Base-by-base conservation (phyloP, 257 asterid species). In the Gynochthodes officinalis region DNA sequence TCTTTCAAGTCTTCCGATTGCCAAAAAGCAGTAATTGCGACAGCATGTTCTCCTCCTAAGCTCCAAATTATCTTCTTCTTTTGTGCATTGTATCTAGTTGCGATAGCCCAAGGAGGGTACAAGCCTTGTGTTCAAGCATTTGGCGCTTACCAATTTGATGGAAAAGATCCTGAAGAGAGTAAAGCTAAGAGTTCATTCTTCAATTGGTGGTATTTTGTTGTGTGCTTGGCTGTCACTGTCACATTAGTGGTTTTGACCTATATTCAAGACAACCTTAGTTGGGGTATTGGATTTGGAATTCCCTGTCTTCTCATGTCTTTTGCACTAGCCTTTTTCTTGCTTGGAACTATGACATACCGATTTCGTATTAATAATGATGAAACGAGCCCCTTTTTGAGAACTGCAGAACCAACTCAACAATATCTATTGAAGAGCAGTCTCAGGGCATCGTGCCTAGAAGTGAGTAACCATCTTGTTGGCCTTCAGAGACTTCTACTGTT, bases 81-180 rank as follows among this genome's bases (percentile, higher is more conserved):
- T 71, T 57, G 59, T 63, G 65, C 87, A 27, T 64, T 83, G 39
- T 83, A 83, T 75, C 70, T 83, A 12, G 80, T 80, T 25, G 87
- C 81, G 62, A 0, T 77, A 39, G 82, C 80, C 10, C 87, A 83
- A 76, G 84, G 87, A 42, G 84, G 84, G 50, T 81, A 83, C 80
- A 83, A 75, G 75, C 87, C 87, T 57, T 83, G 87, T 62, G 82
- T 83, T 11, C 87, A 83, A 73, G 87, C 87, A 49, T 82, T 82
- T 76, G 86, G 86, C 44, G 83, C 86, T 33, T 83, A 82, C 70
- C 86, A 82, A 42, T 83, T 83, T 75, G 87, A 83, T 77, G 71
- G 64, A 39, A 68, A 72, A 8, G 79, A 83, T 53, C 81, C 84
- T 1, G 35, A 71, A 21, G 87, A 80, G 75, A 21, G 64, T 50